These are phyloP conservation scores for Ceratobasidium sp. DNA, from an alignment of 1,284 basidiomycete genomes.

Conservation along the genomic window DNA sequence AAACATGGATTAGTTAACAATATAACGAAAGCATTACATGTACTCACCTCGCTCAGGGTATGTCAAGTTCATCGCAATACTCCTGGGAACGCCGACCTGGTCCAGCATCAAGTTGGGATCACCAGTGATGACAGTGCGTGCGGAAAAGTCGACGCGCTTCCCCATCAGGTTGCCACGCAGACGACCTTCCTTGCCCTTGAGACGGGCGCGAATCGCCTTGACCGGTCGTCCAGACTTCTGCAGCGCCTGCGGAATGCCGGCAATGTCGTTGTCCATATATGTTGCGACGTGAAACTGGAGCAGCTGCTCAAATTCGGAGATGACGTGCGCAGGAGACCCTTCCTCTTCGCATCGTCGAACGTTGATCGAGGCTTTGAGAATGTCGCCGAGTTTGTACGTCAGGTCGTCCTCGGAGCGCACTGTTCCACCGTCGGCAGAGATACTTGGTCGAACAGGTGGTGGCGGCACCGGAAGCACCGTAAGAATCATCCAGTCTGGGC, in stretches of 20 bases:
- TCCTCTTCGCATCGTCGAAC: constrained; percentile 96
- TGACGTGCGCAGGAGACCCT: constrained; percentile 95
- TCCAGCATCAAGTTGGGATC: constrained; percentile 98
- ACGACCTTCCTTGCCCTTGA: constrained; percentile 99
- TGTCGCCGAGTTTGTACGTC: constrained; percentile 98
- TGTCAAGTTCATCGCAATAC: constrained; percentile 98
- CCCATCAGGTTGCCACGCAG: constrained; percentile 99
- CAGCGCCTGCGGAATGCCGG: constrained; percentile 96
- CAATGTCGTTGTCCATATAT: constrained; percentile 99
- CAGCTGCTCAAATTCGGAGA: constrained; percentile 96
- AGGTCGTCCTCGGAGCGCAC: constrained; percentile 98
- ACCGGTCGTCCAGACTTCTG: constrained; percentile 98
- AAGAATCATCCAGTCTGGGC: constrained; percentile 99
- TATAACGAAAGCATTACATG: neutral
- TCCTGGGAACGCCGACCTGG: constrained; percentile 97
- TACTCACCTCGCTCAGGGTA: constrained; percentile 92
- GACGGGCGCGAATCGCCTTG: constrained; percentile 97
- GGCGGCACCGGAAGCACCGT: constrained; percentile 98
- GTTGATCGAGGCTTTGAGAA: constrained; percentile 95
- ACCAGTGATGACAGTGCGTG: constrained; percentile 98
- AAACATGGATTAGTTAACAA: constrained; percentile 46
- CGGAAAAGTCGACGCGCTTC: constrained; percentile 99
- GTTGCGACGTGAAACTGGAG: constrained; percentile 99
- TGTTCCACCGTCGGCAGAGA: constrained; percentile 94
- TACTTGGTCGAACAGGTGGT: constrained; percentile 97